Evolutionary conservation across 768 basidiomycete species (phyloP), one percentile per base, ranked within the genome.

Genomic region (Tephrocybe sp.): DNA sequence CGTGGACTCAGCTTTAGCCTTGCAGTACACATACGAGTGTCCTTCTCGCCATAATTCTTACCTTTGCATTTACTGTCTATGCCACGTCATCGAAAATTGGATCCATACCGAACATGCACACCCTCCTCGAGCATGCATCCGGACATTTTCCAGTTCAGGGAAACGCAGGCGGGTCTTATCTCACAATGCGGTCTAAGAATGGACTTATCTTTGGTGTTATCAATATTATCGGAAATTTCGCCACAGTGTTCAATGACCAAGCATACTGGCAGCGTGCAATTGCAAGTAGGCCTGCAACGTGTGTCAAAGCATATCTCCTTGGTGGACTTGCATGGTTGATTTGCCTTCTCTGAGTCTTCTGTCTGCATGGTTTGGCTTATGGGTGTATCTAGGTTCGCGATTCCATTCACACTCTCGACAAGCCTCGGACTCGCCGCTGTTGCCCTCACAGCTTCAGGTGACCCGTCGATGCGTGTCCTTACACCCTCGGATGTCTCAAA

Each of bases 221-320:
- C 68, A 94, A 93, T 65, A 80, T 92, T 57, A 83, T 89, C 48
- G 91, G 92, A 2, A 92, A 93, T 65, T 92, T 92, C 58, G 76
- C 74, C 10, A 76, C 73, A 10, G 75, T 78, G 5, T 79, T 77
- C 62, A 72, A 77, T 54, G 77, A 79, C 57, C 85, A 89, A 61
- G 86, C 89, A 0, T 98, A 96, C 68, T 96, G 90, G 85, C 91
- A 93, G 62, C 79, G 92, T 11, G 93, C 93, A 1, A 92, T 97
- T 62, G 94, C 95, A 1, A 87, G 85, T 53, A 73, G 84, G 13
- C 92, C 92, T 0, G 84, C 82, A 1, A 84, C 79, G n/a, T 88
- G 87, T 11, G 92, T 95, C 52, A 94, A 93, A 66, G 94, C 89
- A 0, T 98, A 92, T 70, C 72, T 95, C 3, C 75, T 93, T 7